Percentiles rank a stretch among this genome's conserved stretches.
Conservation (phyloP, 2,329 filamentous ascomycete genomes). For the Metarhizium sp. region DNA sequence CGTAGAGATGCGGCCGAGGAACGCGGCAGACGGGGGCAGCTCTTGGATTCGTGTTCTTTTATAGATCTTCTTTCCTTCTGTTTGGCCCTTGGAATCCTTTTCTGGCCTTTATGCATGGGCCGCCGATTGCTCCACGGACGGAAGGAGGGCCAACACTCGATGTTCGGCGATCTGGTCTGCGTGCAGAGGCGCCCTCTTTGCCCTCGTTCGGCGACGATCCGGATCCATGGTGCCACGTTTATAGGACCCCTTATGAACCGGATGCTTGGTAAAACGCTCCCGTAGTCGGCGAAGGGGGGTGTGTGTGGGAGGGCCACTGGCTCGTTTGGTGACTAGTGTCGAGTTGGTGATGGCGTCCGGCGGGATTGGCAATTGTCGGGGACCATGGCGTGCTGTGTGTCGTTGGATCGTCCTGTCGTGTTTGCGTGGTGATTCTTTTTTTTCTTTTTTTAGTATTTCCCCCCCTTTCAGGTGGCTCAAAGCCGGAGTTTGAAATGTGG, state of each 20-base stretch:
- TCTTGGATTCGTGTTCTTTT: background rate
- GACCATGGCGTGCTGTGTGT: slow-evolving; percentile 3
- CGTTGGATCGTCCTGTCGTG: too few species aligned
- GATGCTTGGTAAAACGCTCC: background rate
- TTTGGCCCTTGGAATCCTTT: too few species aligned
- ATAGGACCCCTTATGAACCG: background rate
- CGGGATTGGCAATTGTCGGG: slow-evolving; percentile 2
- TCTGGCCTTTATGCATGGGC: background rate
- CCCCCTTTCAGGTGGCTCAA: too few species aligned
- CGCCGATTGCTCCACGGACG: background rate
- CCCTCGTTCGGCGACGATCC: background rate
- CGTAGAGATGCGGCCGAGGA: background rate
- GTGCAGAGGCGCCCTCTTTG: background rate
- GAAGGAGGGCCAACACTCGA: background rate
- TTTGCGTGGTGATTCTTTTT: too few species aligned
- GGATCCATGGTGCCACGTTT: background rate
- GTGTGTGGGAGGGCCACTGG: background rate
- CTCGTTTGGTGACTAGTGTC: background rate
- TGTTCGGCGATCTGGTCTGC: background rate
- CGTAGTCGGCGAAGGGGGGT: background rate
- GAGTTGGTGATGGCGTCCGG: background rate
- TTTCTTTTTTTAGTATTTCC: too few species aligned
- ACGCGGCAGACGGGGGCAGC: too few species aligned
- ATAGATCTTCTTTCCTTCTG: background rate
- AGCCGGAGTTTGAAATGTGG: too few species aligned